A percentile compares a stretch with the other conserved stretches of the same genome.
Conservation (phyloP, 495 filamentous ascomycete genomes). For the Xylaria cubensis region DNA sequence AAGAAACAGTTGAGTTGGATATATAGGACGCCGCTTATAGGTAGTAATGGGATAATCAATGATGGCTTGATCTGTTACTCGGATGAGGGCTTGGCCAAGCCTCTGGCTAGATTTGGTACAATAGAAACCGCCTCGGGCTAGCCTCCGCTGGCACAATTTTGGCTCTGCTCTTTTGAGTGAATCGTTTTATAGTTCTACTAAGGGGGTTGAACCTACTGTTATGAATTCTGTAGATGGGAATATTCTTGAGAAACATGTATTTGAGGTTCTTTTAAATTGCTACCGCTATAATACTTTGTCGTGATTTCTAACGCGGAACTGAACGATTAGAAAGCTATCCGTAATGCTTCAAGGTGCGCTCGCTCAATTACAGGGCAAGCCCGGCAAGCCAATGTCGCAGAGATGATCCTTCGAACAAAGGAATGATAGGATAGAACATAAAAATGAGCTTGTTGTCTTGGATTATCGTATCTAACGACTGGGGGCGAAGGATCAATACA, state of each 20-base stretch:
- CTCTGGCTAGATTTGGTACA: neutral
- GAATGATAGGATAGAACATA: neutral
- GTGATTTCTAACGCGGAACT: neutral
- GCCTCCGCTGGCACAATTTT: neutral
- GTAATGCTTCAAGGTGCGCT: neutral
- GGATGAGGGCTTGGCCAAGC: neutral
- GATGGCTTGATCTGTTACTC: neutral
- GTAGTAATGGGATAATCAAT: neutral
- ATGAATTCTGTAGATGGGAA: neutral
- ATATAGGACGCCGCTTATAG: neutral
- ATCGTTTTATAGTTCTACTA: neutral
- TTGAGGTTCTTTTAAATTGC: neutral
- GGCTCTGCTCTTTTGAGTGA: neutral
- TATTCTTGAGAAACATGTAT: neutral
- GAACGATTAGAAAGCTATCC: neutral
- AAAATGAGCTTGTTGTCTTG: neutral
- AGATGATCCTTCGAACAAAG: neutral
- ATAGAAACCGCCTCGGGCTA: neutral
- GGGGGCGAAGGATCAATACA: conserved; percentile 12
- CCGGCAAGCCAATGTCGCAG: neutral
- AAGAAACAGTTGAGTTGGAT: neutral
- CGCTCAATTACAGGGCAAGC: neutral
- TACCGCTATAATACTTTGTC: neutral
- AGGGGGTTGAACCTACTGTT: neutral
- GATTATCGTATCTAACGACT: neutral